Evolutionary conservation across 306 rosid genomes (phyloP), one percentile per base, ranked within the genome.

Genomic region (Vicia villosa): DNA sequence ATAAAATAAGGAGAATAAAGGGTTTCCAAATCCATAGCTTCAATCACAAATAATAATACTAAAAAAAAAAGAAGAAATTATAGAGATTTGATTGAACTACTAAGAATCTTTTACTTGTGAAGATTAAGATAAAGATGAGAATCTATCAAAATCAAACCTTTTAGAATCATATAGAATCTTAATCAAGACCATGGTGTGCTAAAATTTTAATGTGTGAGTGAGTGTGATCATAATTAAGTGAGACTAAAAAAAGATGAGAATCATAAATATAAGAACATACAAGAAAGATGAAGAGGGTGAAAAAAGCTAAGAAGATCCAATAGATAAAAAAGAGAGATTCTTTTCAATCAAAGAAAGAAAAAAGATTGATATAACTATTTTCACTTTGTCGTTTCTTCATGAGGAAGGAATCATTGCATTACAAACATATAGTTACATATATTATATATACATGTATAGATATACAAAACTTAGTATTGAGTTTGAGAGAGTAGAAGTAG

Each of bases 81-180:
- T 60, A 28, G 58, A 70, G 62, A 8, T 66, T 60, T 78, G 88
- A 78, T 36, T 9, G 28, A 51, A 51, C 28, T 37, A 77, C 34
- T 79, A 80, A 79, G 86, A 89, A 86, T 84, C 83, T 70, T 79
- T 84, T 79, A 75, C 55, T 61, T 79, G 88, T 85, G 66, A 59
- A 15, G 78, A 89, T 85, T 88, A 80, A 73, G 87, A 81, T 59
- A 81, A 85, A 74, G 75, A 66, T 49, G 77, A 83, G 92, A 87
- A 89, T 85, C 91, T 63, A 26, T 55, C 76, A 84, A 86, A 84
- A 82, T 72, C 83, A 77, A 82, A 84, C 88, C 82, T 86, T 86
- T 84, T 80, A 55, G 96, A 87, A 85, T 89, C 96, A 86, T 69
- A 75, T 67, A 85, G 91, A 86, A 92, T 86, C 89, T 84, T 42